phyloP scores from a whole-genome alignment of 805 yeast genomes.

The Candida sakaeoensis region DNA sequence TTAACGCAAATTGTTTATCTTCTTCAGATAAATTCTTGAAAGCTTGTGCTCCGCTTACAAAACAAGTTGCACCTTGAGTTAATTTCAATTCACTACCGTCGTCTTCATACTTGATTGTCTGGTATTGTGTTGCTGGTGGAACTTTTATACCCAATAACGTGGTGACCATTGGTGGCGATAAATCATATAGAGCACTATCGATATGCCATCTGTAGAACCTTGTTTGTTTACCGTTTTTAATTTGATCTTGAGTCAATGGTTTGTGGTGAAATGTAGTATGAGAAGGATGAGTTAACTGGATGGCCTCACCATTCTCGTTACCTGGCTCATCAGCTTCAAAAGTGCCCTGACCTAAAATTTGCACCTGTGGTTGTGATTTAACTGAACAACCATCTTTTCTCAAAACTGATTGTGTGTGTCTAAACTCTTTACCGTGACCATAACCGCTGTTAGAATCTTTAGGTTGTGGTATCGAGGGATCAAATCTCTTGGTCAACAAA shows the following conservation, averaged over 20 bases:
- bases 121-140: slow-evolving; percentile 63
- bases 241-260: slow-evolving; percentile 59
- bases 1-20: slow-evolving; percentile 70
- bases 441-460: slow-evolving; percentile 43
- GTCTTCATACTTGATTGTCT: slow-evolving; percentile 58
- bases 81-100: slow-evolving; percentile 58
- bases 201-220: slow-evolving; percentile 93
- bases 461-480: slow-evolving; percentile 55
- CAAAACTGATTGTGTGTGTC: slow-evolving; percentile 55
- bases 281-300: slow-evolving; percentile 74
- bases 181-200: slow-evolving; percentile 82
- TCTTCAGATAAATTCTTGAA: slow-evolving; percentile 62
- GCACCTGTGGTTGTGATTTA: slow-evolving; percentile 84
- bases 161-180: slow-evolving; percentile 84
- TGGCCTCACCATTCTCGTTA: slow-evolving; percentile 57
- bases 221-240: slow-evolving; percentile 57
- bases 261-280: slow-evolving; percentile 77
- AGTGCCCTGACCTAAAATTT: slow-evolving; percentile 80
- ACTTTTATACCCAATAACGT: slow-evolving; percentile 80
- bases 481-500: slow-evolving; percentile 70
- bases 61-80: slow-evolving; percentile 86
- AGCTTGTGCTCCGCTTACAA: slow-evolving; percentile 80
- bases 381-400: slow-evolving; percentile 78
- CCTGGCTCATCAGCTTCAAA: slow-evolving; percentile 55
- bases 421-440: slow-evolving; percentile 77